These are phyloP conservation scores for Penicillium cosmopolitanum DNA, from an alignment of 495 filamentous ascomycete species.

Conservation along the genomic window DNA sequence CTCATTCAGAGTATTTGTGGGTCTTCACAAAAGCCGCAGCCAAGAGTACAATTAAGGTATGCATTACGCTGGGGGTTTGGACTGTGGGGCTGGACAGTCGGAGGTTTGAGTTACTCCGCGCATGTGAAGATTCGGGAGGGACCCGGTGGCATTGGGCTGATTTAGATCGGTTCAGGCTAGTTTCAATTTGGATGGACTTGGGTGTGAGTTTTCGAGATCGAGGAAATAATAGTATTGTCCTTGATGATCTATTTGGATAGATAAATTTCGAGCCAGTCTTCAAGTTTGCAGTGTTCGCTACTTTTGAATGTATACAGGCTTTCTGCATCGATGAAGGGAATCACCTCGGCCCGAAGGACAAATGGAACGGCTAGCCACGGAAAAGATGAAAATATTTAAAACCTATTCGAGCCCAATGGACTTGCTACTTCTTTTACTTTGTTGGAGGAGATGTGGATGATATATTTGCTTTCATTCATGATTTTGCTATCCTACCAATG, in stretches of 20 bases:
- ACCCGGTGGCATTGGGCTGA: not conserved
- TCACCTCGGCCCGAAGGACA: not conserved
- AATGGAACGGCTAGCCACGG: slow-evolving; percentile 1
- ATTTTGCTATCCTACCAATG: slow-evolving; percentile 9
- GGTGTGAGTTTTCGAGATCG: not conserved
- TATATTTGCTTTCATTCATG: slow-evolving; percentile 5
- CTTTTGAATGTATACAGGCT: too few species aligned
- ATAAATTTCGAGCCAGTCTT: too few species aligned
- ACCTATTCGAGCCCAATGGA: not conserved
- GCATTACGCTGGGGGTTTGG: not conserved
- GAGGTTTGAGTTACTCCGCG: not conserved
- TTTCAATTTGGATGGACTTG: not conserved
- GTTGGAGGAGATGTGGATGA: not conserved
- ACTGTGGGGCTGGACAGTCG: not conserved
- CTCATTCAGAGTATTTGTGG: not conserved
- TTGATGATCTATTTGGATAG: too few species aligned
- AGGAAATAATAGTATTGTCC: not conserved
- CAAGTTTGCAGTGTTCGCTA: too few species aligned
- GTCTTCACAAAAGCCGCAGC: not conserved
- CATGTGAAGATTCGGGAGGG: slow-evolving; percentile 2
- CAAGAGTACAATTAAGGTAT: slow-evolving; percentile 3
- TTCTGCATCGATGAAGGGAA: not conserved
- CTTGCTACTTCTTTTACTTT: not conserved
- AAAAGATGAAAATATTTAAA: not conserved
- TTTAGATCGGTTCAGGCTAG: not conserved